Evolutionary conservation across 1,284 basidiomycete species (phyloP), one percentile per base, ranked within the genome.

Genomic region (Pseudozyma hubeiensis): DNA sequence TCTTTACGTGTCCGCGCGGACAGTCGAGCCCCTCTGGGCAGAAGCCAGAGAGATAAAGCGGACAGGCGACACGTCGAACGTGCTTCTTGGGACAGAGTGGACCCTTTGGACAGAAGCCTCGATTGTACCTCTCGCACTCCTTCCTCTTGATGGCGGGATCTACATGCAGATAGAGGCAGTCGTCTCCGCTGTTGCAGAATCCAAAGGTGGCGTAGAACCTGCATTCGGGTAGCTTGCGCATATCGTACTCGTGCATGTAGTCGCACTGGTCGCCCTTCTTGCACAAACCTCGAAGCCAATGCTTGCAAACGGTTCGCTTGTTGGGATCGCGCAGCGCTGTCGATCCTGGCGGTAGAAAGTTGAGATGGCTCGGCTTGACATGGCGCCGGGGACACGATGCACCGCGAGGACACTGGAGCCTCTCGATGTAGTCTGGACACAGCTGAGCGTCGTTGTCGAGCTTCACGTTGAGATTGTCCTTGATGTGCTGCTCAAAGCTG

Each of bases 121-220:
- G 88, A 73, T 92, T 92, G 85, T 97, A 99, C 84, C 95, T 93
- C 50, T 94, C 93, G 84, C 97, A 99, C 84, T 97, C 94, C 39
- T 83, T 68, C 16, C 84, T 72, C 30, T 94, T 91, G 79, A 91
- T 90, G 66, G 92, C 89, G 82, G 96, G 93, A 79, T 93, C 94
- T n/a, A 95, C 93, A 86, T 99, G 97, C 29, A 93, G 92, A 85
- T 99, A 99, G 75, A 99, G 88, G 85, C 97, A 99, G 86, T 99
- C 97, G 80, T 98, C 97, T 53, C 96, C 97, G 50, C 94, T 92
- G 59, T 94, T 94, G 86, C 97, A 99, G 86, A 96, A 99, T 5
- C 97, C 97, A 83, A 94, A 96, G 85, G 97, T 97, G 64, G 93
- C 93, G 85, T 91, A 99, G 93, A 95, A 98, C 89, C 95, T 93